phyloP scores from a whole-genome alignment of 1,139 yeast species.

The Yamadazyma kanchanaburiensis region DNA sequence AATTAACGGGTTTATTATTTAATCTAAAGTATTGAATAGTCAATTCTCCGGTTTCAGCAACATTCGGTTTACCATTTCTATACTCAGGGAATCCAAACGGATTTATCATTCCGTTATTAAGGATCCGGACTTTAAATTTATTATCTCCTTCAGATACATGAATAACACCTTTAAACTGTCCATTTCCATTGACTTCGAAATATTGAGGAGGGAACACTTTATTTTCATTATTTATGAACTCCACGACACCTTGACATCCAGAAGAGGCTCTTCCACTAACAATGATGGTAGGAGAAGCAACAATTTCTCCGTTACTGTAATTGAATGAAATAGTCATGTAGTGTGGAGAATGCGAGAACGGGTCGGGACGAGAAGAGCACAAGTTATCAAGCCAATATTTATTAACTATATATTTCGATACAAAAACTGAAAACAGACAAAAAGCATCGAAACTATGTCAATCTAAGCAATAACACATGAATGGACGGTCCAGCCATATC shows the following conservation, averaged over 20 bases:
- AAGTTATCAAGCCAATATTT: no score
- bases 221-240: conserved; percentile 37
- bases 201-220: conserved; percentile 64
- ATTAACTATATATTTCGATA: no score
- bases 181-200: conserved; percentile 60
- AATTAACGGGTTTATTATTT: conserved; percentile 75
- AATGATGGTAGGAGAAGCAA: conserved; percentile 40
- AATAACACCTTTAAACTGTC: conserved; percentile 70
- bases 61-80: conserved; percentile 14
- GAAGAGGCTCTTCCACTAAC: conserved; percentile 28
- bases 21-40: conserved; percentile 55
- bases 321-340: conserved; percentile 26
- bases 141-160: conserved; percentile 70
- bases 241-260: conserved; percentile 24
- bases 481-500: no score
- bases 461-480: no score
- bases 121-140: conserved; percentile 28
- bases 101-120: conserved; percentile 23
- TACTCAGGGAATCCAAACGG: conserved; percentile 28
- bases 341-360: no score
- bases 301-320: conserved; percentile 34
- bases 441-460: no score
- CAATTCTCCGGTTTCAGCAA: conserved; percentile 24
- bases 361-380: no score
- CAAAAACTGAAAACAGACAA: no score